Conservation (phyloP, 139 green algal genomes). For the Picochlorum sp. region DNA sequence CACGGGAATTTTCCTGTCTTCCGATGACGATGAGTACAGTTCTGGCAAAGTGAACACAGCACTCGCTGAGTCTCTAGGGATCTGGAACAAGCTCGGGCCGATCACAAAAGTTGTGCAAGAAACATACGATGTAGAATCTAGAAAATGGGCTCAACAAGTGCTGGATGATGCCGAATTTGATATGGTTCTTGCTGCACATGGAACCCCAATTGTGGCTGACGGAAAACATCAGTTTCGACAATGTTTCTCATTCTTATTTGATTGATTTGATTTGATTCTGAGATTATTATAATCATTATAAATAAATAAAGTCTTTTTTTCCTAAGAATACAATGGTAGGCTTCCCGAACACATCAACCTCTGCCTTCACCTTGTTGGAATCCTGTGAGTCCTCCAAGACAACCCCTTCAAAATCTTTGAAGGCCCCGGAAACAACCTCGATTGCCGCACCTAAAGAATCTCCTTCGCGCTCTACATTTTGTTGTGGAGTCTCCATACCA, state of each 20-base stretch:
- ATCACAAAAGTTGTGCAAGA: slow-evolving; percentile 18
- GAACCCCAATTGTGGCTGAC: slow-evolving; percentile 11
- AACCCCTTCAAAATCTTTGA: slow-evolving; percentile 6
- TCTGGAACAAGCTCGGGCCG: slow-evolving; percentile 18
- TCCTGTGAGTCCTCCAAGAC: not conserved
- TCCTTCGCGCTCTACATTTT: not conserved
- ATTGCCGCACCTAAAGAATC: not conserved
- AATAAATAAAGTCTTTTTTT: not conserved
- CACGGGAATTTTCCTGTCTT: slow-evolving; percentile 13
- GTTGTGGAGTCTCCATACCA: not conserved
- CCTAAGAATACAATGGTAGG: not conserved
- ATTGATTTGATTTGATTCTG: too few relatives aligned
- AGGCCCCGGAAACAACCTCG: slow-evolving; percentile 6
- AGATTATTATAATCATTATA: too few relatives aligned
- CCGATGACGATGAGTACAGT: slow-evolving; percentile 8
- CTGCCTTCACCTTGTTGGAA: not conserved
- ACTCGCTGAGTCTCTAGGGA: slow-evolving; percentile 4
- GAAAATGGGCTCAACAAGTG: slow-evolving; percentile 15
- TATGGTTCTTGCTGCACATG: slow-evolving; percentile 17
- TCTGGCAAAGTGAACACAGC: not conserved
- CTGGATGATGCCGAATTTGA: slow-evolving; percentile 14
- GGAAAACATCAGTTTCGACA: slow-evolving; percentile 13
- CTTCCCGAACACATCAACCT: slow-evolving; percentile 4
- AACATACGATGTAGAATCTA: slow-evolving; percentile 1
- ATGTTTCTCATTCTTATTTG: slow-evolving; percentile 22